Conservation (phyloP, 345 rosid species). For the Citrus hindsii region DNA sequence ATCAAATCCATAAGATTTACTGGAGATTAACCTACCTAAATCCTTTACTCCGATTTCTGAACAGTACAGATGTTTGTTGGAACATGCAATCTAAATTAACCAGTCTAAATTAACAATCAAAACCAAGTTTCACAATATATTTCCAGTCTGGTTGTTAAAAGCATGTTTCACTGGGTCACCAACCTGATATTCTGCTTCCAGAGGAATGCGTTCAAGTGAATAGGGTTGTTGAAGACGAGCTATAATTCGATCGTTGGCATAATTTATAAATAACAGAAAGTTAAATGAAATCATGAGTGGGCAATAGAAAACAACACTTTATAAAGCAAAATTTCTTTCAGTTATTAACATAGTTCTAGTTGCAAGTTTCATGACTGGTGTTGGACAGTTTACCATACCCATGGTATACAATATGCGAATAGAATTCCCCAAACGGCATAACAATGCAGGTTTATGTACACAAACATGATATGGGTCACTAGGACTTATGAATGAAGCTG, state of each 20-base stretch:
- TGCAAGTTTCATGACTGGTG: background rate
- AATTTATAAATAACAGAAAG: background rate
- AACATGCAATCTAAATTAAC: background rate
- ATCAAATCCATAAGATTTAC: background rate
- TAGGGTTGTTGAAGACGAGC: constrained; percentile 93
- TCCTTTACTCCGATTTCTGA: background rate
- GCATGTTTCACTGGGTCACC: constrained; percentile 10
- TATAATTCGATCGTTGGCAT: constrained; percentile 82
- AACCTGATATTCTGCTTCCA: constrained; percentile 61
- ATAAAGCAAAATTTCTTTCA: background rate
- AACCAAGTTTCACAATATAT: background rate
- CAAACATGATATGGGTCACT: background rate
- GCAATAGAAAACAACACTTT: background rate
- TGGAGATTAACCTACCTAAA: background rate
- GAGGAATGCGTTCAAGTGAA: constrained; percentile 94
- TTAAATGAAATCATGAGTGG: background rate
- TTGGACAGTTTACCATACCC: background rate
- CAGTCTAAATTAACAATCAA: background rate
- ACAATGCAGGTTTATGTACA: background rate
- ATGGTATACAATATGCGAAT: background rate
- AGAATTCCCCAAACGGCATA: background rate
- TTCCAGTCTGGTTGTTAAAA: background rate
- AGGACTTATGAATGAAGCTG: too few species aligned
- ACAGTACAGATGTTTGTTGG: background rate
- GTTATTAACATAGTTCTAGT: background rate